Evolutionary conservation across 805 yeast species (phyloP).

Genomic region (Debaryomyces hansenii): DNA sequence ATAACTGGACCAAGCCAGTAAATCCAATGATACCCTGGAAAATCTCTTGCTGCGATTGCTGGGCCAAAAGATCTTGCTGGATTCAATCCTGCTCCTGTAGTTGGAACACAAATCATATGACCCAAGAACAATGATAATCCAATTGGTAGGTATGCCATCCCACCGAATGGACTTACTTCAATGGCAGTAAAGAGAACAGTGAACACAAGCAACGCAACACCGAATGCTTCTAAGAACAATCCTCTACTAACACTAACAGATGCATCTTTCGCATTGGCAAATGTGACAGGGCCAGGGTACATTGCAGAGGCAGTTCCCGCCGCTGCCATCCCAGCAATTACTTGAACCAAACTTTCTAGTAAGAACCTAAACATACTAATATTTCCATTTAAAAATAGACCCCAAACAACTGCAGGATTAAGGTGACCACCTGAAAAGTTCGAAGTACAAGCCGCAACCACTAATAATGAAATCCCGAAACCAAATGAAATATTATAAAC

Average conservation of each 20-base stretch:
- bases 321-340: conserved; percentile 88
- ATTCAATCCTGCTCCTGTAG: conserved; percentile 89
- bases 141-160: conserved; percentile 78
- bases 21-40: conserved; percentile 88
- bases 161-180: conserved; percentile 74
- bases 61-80: conserved; percentile 92
- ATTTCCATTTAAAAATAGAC: conserved; percentile 71
- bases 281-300: conserved; percentile 77
- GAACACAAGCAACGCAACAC: conserved; percentile 68
- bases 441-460: conserved; percentile 65
- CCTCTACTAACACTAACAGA: conserved; percentile 75
- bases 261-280: conserved; percentile 70
- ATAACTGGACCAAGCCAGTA: conserved; percentile 88
- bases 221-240: conserved; percentile 78
- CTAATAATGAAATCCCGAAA: conserved; percentile 83
- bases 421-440: conserved; percentile 87
- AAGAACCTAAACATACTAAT: conserved; percentile 70
- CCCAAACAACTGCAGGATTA: conserved; percentile 83
- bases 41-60: conserved; percentile 64
- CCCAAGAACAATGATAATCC: conserved; percentile 82
- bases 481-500: conserved; percentile 81
- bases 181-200: conserved; percentile 83
- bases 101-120: conserved; percentile 77
- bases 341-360: conserved; percentile 64
- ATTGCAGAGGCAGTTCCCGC: conserved; percentile 85